Base-by-base conservation (phyloP, 1,284 basidiomycete genomes). In the Athelia psychrophila region DNA sequence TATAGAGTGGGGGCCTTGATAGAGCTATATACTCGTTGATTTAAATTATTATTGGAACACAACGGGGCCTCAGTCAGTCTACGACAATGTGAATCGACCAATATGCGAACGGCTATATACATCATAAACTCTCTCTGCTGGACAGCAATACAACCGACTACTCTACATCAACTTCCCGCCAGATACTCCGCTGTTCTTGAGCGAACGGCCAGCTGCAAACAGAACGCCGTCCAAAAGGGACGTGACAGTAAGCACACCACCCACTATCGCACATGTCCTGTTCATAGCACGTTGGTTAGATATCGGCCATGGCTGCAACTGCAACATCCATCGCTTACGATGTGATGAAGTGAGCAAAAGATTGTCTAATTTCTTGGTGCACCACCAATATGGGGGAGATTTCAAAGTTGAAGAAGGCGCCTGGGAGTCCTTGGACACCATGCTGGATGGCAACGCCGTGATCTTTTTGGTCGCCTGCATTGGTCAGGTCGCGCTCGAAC, bases 361-460 rank as follows among this genome's bases (percentile, higher is more conserved):
- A 92, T 71, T 97, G 93, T 52, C 94, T 82, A 36, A 81, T 88
- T 67, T 97, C 95, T n/a, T 82, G 81, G 65, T 97, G 93, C 20
- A 94, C 86, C 46, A 98, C 88, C 51, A 92, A 86, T 65, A 98
- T 93, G 2, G 95, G 95, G n/a, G 93, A 96, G 65, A 99, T 98
- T 67, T 99, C 97, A 68, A 90, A 96, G 75, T 95, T 98, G 83
- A 97, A 90, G 76, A 94, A 97, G 18, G 88, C 86, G 42, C 91
- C 86, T 51, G 93, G 92, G 44, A 91, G 73, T 35, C 95, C 95
- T 42, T 75, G 74, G 52, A 84, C 79, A 50, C 90, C 88, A 66
- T 98, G 96, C 51, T 86, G 86, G 23, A 95, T 80, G 57, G 86
- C 83, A 25, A 91, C 78, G 19, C 92, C 91, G 51, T 88, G 81